Evolutionary conservation across 1,284 basidiomycete species (phyloP).

Genomic region (Caloboletus firmus): DNA sequence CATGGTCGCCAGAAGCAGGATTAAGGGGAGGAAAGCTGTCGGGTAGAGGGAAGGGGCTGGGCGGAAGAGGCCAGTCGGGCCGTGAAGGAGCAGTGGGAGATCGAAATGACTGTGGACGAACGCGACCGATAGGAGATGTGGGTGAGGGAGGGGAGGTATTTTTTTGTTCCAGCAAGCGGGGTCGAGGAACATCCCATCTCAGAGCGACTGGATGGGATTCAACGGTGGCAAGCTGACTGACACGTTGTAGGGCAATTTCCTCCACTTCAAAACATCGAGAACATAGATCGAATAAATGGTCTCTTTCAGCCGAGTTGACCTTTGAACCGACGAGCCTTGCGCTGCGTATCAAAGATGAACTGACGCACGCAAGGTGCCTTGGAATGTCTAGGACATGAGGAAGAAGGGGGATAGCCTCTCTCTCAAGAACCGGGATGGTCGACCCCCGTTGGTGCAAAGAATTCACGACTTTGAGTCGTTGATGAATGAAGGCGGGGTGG

Average conservation of each 20-base stretch:
- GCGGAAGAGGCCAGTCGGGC: slow-evolving; percentile 3
- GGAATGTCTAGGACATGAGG: slow-evolving; percentile 72
- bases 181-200: slow-evolving; percentile 21
- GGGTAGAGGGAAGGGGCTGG: background rate
- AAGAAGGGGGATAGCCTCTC: slow-evolving; percentile 67
- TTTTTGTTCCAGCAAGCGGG: background rate
- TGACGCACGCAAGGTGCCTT: slow-evolving; percentile 67
- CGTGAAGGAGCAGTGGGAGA: slow-evolving; percentile 16
- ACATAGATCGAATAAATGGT: slow-evolving; percentile 30
- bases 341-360: slow-evolving; percentile 70
- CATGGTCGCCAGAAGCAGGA: slow-evolving; percentile 3
- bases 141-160: slow-evolving; percentile 25
- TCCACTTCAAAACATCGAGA: slow-evolving; percentile 32
- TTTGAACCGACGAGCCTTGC: slow-evolving; percentile 41
- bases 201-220: slow-evolving; percentile 13
- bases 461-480: slow-evolving; percentile 54
- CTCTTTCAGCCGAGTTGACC: slow-evolving; percentile 32
- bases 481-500: slow-evolving; percentile 44
- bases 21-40: background rate
- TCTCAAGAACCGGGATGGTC: slow-evolving; percentile 54
- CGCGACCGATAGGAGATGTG: slow-evolving; percentile 18
- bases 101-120: slow-evolving; percentile 10
- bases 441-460: slow-evolving; percentile 54
- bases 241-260: slow-evolving; percentile 29
- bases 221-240: slow-evolving; percentile 24